phyloP scores from a whole-genome alignment of 192 early-diverging fungal species.

The Umbelopsis sp. region DNA sequence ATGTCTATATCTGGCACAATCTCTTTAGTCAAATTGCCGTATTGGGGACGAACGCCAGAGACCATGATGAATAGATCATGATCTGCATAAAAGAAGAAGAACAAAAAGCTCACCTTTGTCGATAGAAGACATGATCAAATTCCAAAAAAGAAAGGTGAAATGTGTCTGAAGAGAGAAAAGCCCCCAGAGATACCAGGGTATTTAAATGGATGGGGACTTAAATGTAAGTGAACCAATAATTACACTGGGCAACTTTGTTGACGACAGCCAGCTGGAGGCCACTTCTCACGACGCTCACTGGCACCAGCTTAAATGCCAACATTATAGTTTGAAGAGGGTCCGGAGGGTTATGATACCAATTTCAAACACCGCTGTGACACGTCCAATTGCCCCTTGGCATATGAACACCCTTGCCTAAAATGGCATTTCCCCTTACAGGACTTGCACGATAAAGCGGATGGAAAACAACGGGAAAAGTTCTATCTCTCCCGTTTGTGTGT shows the following conservation, averaged over 20 bases:
- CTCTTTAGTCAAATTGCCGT: constrained; percentile 1
- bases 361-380: neutral
- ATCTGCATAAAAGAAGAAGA: no score
- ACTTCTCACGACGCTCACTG: constrained; percentile 5
- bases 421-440: neutral
- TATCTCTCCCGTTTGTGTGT: neutral
- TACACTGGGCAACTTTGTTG: neutral
- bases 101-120: neutral
- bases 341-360: neutral
- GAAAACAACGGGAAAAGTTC: neutral
- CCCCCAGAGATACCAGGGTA: neutral
- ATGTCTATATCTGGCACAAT: constrained; percentile 12
- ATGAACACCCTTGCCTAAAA: neutral
- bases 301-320: constrained; percentile 3
- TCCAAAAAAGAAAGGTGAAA: neutral
- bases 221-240: neutral
- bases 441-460: neutral
- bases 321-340: constrained; percentile 19
- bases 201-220: neutral
- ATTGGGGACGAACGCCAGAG: neutral
- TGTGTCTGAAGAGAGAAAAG: neutral
- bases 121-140: neutral
- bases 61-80: no score
- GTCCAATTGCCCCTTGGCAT: neutral
- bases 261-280: neutral